Evolutionary conservation across 345 rosid genomes (phyloP), one percentile per base, ranked within the genome.

Genomic region (Salix koriyanagi): DNA sequence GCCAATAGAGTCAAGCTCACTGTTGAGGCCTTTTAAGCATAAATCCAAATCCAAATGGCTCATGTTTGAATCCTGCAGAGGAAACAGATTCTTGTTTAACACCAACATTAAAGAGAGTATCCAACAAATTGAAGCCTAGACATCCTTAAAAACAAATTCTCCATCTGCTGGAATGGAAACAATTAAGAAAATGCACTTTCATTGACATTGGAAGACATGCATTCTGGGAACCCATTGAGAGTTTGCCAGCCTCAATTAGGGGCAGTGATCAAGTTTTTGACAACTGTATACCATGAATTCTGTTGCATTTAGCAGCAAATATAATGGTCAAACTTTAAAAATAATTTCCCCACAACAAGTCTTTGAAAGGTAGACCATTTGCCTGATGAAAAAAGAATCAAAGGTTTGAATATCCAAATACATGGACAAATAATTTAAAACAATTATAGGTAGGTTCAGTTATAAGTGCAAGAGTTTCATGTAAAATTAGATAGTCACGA

Each of bases 41-140:
- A 91, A 81, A 14, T 84, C 92, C 66, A 92, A 68, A 70, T 88
- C 91, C 86, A 90, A 72, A 30, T 73, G 80, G 15, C 89, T 81
- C 67, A 76, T 68, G 77, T 78, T 82, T 15, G 85, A 81, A 61
- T 88, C 88, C 97, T 92, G 83, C 86, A 89, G 25, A 52, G 3
- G 41, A 65, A 26, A 52, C 11, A 72, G 56, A 36, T 56, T 30
- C 36, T 12, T 39, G 2, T 18, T 60, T 50, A 54, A 34, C 23
- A 13, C 46, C 41, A 62, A 9, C 34, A 18, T 28, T 10, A 23
- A 48, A 41, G 50, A 32, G 56, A 65, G 37, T 5, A 69, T 21
- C 12, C 14, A 19, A n/a, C 15, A 28, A 52, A 56, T 23, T 25
- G 8, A 25, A 23, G 7, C 56, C 6, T 7, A 0, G 23, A 42